Base-by-base conservation (phyloP, 257 asterid species). In the Striga asiatica region DNA sequence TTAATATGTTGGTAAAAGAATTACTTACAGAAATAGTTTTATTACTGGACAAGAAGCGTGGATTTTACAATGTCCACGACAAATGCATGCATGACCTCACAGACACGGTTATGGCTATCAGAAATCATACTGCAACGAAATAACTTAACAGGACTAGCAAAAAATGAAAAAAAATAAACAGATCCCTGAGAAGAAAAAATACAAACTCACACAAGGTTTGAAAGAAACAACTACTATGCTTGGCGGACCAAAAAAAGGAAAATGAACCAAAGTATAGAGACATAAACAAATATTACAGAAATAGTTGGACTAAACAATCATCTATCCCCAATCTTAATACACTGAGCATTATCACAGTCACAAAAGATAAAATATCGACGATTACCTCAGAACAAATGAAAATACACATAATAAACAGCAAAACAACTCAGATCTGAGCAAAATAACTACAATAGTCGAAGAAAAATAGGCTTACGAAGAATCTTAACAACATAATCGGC, bases 361-460 rank as follows among this genome's bases (percentile, higher is more conserved):
- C n/a, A n/a, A n/a, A n/a, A n/a, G n/a, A n/a, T 10, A 29, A 3
- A 29, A 29, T 5, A 29, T 10, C 8, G 5, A 37, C 11, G 16
- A 13, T 2, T 14, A 14, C 0, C 16, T n/a, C n/a, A n/a, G n/a
- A n/a, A n/a, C n/a, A n/a, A n/a, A n/a, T n/a, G 8, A 28, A 23
- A 20, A 2, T 19, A 20, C 16, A 10, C 4, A 7, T 16, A 19
- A 16, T 4, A 22, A 17, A 16, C 13, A 35, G 13, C 18, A 6
- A 5, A 41, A 14, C 10, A 53, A 8, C 43, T 39, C 58, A 47
- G 73, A 74, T 73, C 76, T 57, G 54, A 9, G 23, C 29, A 19
- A 23, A 20, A 47, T 0, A n/a, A 42, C 8, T 11, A 0, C 5
- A 12, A 29, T 9, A 4, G 1, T 11, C 8, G 29, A 19, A 12